Percentiles rank a stretch among this genome's conserved stretches.
phyloP scores from a whole-genome alignment of 306 rosid species.

The Oxytropis ochrocephala region DNA sequence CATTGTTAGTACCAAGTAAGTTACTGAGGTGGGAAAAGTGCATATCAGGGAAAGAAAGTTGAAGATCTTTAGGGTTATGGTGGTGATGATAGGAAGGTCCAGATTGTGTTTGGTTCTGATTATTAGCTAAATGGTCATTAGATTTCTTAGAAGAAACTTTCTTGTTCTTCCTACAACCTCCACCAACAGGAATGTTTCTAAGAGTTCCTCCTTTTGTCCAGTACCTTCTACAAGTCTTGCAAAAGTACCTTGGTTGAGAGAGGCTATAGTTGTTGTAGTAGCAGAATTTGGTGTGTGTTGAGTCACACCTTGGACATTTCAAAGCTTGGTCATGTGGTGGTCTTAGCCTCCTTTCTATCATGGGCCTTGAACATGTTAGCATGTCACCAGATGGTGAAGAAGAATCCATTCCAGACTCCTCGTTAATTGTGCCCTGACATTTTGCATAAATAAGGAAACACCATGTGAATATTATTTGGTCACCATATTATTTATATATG shows the following conservation, averaged over 20 bases:
- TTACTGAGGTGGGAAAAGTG: slow-evolving; percentile 56
- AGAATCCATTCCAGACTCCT: slow-evolving; percentile 75
- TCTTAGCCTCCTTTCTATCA: slow-evolving; percentile 66
- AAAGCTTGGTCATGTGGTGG: slow-evolving; percentile 80
- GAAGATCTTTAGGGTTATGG: slow-evolving; percentile 61
- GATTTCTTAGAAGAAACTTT: slow-evolving; percentile 65
- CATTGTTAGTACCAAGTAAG: slow-evolving; percentile 34
- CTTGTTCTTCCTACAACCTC: slow-evolving; percentile 92
- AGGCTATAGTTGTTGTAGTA: slow-evolving; percentile 99
- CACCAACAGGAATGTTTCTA: slow-evolving; percentile 93
- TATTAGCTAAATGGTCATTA: slow-evolving; percentile 29
- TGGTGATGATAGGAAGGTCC: slow-evolving; percentile 29
- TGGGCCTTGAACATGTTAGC: slow-evolving; percentile 69
- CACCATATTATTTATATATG: too few relatives aligned
- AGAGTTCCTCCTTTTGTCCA: slow-evolving; percentile 99
- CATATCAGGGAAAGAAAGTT: slow-evolving; percentile 60
- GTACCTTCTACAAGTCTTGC: slow-evolving; percentile 93
- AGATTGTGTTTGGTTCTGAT: slow-evolving; percentile 26
- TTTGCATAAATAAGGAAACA: neutral
- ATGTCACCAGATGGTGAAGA: slow-evolving; percentile 67
- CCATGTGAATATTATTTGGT: neutral
- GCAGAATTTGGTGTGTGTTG: slow-evolving; percentile 93
- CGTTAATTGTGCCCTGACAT: slow-evolving; percentile 63
- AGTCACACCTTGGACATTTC: slow-evolving; percentile 92
- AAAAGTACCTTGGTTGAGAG: slow-evolving; percentile 91